A percentile compares a stretch with the other conserved stretches of the same genome.
Evolutionary conservation across 768 basidiomycete species (phyloP).

Genomic region (Phaffia australis): DNA sequence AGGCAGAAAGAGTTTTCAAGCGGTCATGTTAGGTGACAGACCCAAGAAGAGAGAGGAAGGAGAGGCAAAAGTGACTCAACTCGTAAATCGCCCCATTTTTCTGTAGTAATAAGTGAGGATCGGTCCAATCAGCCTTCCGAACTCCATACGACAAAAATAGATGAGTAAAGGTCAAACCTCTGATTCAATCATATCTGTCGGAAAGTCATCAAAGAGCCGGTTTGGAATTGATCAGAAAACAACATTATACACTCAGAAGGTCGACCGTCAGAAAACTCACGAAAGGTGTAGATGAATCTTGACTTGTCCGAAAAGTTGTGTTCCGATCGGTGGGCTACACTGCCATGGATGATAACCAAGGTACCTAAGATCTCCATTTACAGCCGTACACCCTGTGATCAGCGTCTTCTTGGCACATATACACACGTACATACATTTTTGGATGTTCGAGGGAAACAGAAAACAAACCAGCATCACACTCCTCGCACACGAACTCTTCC

Average conservation of each 20-base stretch:
- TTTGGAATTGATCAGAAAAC: neutral
- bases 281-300: conserved; percentile 84
- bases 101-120: neutral
- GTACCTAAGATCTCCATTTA: conserved; percentile 49
- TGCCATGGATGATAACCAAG: conserved; percentile 83
- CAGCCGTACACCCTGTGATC: no score
- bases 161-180: conserved; percentile 38
- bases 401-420: no score
- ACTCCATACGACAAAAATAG: neutral
- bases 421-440: neutral
- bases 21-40: neutral
- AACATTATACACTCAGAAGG: neutral
- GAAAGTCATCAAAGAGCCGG: conserved; percentile 1
- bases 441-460: conserved; percentile 10
- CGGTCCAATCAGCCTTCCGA: neutral
- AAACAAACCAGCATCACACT: conserved; percentile 27
- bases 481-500: conserved; percentile 32
- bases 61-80: neutral
- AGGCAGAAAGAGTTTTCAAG: neutral
- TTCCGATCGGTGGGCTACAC: conserved; percentile 83
- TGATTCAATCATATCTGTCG: conserved; percentile 48
- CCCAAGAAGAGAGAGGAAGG: no score
- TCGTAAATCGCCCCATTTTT: conserved; percentile 49
- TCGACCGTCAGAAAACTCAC: neutral
- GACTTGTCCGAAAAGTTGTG: conserved; percentile 69